These are phyloP conservation scores for Saccharomycopsis sp. DNA, from an alignment of 805 yeast species.

Conservation along the genomic window DNA sequence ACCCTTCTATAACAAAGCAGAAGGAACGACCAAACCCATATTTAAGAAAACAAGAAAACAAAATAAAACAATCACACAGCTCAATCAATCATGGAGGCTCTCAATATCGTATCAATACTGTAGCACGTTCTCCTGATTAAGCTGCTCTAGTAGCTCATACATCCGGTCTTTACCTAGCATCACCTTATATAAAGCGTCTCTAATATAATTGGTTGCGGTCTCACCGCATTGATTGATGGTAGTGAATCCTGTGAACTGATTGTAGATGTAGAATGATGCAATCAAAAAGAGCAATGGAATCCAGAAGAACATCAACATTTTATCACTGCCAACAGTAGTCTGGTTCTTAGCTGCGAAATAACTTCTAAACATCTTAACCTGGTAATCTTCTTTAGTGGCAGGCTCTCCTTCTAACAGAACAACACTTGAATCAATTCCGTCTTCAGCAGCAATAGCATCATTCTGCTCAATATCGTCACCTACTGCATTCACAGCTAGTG, in stretches of 20 bases:
- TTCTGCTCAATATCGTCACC: conserved; percentile 2
- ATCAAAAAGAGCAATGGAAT: conserved; percentile 64
- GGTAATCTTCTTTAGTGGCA: neutral
- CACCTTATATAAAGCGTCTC: conserved; percentile 41
- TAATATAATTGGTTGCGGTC: conserved; percentile 33
- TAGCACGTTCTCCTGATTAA: neutral
- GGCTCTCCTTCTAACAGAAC: no score
- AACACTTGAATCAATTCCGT: neutral
- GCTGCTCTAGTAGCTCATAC: conserved; percentile 5
- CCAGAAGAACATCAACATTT: conserved; percentile 87
- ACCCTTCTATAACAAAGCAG: no score
- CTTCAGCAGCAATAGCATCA: conserved; percentile 4
- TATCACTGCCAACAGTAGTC: conserved; percentile 57
- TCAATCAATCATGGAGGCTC: no score
- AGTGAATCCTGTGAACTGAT: conserved; percentile 30
- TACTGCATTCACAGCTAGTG: neutral
- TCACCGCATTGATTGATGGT: conserved; percentile 29
- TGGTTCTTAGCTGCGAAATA: conserved; percentile 27
- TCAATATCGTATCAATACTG: no score
- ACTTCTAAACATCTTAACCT: neutral
- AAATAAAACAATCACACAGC: no score
- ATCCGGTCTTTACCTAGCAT: conserved; percentile 48
- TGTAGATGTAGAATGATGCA: conserved; percentile 39
- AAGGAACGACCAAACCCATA: no score
- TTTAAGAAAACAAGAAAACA: no score